Percentiles rank a stretch among this genome's conserved stretches.
Evolutionary conservation across 306 rosid genomes (phyloP).

Genomic region (Pterocarpus santalinus): DNA sequence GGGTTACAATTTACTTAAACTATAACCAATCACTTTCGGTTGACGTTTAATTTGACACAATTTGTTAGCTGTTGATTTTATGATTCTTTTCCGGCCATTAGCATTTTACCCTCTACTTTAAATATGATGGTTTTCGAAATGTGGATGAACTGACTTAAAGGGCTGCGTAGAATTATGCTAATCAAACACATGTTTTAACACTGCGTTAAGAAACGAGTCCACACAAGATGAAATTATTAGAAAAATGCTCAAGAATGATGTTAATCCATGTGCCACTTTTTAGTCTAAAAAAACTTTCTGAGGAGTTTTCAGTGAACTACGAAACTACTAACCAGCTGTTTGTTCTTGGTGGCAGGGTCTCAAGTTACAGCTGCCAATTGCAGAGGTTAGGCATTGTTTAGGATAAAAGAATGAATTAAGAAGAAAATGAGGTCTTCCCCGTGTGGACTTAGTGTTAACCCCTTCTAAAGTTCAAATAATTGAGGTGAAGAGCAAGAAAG

Average conservation of each 20-base stretch:
- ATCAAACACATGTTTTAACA: neutral
- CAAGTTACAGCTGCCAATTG: constrained; percentile 6
- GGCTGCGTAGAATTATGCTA: neutral
- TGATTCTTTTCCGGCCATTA: neutral
- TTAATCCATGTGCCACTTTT: constrained; percentile 15
- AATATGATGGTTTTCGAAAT: neutral
- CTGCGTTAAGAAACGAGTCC: neutral
- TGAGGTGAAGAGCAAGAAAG: constrained; percentile 44
- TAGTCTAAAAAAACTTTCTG: neutral
- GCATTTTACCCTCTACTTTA: neutral
- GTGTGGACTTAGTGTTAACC: constrained; percentile 44
- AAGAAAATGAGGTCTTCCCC: constrained; percentile 26
- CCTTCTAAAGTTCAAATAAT: constrained; percentile 50
- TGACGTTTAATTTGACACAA: too few species aligned
- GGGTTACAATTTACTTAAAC: too few species aligned
- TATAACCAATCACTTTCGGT: too few species aligned
- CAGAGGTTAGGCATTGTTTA: neutral
- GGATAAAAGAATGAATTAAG: constrained; percentile 1
- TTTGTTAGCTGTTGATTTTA: too few species aligned
- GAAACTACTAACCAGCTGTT: neutral
- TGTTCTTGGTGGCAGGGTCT: constrained; percentile 21
- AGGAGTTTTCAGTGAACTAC: neutral
- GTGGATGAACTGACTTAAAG: neutral
- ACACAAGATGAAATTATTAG: constrained; percentile 11
- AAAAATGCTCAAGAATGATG: constrained; percentile 12